Conservation (phyloP, 73 alveolate genomes). For the Effrenium voratum region DNA sequence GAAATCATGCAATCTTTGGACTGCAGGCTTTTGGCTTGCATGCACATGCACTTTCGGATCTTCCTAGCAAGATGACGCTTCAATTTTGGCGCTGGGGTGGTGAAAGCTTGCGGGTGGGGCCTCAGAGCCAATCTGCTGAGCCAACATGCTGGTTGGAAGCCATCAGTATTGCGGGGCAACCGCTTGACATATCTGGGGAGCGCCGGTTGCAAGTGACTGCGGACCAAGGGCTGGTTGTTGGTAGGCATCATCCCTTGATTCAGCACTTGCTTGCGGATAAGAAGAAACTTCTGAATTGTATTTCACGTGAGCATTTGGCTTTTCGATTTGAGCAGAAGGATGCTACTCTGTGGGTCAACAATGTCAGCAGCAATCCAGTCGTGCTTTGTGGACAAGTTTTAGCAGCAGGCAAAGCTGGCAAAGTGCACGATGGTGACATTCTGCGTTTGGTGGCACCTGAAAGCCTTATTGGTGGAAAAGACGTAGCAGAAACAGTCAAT, state of each 20-base stretch:
- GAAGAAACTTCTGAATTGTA: constrained; percentile 23
- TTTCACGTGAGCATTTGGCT: constrained; percentile 38
- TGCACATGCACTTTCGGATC: not conserved
- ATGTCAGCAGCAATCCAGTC: constrained; percentile 29
- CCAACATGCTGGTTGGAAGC: constrained; percentile 56
- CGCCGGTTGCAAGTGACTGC: not conserved
- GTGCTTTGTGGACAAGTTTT: not conserved
- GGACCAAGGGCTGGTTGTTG: constrained; percentile 24
- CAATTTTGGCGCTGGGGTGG: constrained; percentile 57
- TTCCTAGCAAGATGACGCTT: not conserved
- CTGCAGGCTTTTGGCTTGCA: not conserved
- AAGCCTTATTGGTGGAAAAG: not conserved
- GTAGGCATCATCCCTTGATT: constrained; percentile 20
- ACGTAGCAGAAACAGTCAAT: too few relatives aligned
- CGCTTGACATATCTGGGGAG: not conserved
- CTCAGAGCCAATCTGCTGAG: not conserved
- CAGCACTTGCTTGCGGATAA: constrained; percentile 33
- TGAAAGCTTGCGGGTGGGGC: not conserved
- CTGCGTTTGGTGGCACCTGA: constrained; percentile 28
- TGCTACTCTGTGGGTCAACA: not conserved
- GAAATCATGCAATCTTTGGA: not conserved
- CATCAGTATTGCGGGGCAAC: not conserved
- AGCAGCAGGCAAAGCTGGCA: constrained; percentile 13
- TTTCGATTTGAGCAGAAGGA: constrained; percentile 2
- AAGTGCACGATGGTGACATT: constrained; percentile 5